Evolutionary conservation across 345 rosid species (phyloP), one percentile per base, ranked within the genome.

Genomic region (Noccaea bulbosa): DNA sequence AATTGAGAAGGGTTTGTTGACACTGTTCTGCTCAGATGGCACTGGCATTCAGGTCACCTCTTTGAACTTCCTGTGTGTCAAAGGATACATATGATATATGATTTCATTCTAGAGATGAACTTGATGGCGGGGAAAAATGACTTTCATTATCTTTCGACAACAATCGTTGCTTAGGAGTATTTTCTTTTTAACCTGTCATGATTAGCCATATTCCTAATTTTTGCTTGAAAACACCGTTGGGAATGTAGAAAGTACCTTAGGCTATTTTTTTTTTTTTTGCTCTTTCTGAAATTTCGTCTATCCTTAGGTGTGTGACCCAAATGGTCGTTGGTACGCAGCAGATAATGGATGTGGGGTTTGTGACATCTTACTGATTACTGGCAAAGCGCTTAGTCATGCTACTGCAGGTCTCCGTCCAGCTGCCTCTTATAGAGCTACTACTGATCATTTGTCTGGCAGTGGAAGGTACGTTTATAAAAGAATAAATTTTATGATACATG

Each of bases 351-450:
- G 81, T 58, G 79, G 87, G 66, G 79, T 92, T 24, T 91, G 88
- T 37, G 95, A 91, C 83, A 81, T 94, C 39, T 79, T 94, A 78
- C 83, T 94, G 72, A 81, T 94, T 65, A 93, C 96, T 9, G 98
- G 97, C 71, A 93, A 86, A 87, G 93, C 96, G 20, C 96, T 93
- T 67, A 87, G 93, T 77, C 96, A 90, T 81, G 83, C 86, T 45
- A 94, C 99, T 45, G 99, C 97, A 67, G 97, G 97, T 69, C 96
- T 91, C 75, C 97, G 91, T 65, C 95, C 94, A 51, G 87, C 92
- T 75, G 88, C 95, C 53, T 82, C 82, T 8, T 89, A 91, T 74
- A 87, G 84, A 80, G 81, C 85, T 72, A 77, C 83, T 62, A 41
- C 83, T 55, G 93, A 91, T 83, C 79, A 65, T 52, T 35, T 78